Evolutionary conservation across 2,329 filamentous ascomycete genomes (phyloP).

Genomic region (Hymenoscyphus albidus): DNA sequence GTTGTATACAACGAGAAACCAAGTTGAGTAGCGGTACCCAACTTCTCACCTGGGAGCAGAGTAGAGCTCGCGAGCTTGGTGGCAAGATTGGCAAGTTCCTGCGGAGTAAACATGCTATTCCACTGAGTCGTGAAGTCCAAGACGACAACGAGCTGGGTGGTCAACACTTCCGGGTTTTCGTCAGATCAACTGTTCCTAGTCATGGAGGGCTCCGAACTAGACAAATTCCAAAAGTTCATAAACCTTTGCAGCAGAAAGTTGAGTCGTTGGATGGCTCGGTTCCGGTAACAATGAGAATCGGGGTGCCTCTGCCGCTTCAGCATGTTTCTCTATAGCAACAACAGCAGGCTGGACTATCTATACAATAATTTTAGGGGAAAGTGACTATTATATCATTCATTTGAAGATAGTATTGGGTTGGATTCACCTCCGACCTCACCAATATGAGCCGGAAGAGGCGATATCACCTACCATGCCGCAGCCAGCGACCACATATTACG

Average conservation of each 20-base stretch:
- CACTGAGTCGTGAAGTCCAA: slow-evolving; percentile 1
- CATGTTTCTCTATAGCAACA: not conserved
- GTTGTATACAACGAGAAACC: not conserved
- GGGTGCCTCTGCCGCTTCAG: not conserved
- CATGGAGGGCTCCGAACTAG: not conserved
- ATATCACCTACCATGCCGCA: too few species aligned
- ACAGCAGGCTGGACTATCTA: not conserved
- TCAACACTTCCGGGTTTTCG: not conserved
- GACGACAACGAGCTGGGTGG: slow-evolving; percentile 3
- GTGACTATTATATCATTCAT: too few species aligned
- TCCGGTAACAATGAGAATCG: not conserved
- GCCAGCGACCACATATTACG: too few species aligned
- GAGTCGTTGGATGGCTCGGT: not conserved
- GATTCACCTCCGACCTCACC: too few species aligned
- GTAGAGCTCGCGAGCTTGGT: not conserved
- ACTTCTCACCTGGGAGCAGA: not conserved
- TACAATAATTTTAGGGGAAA: not conserved
- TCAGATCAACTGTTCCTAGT: slow-evolving; percentile 2
- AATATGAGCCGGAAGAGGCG: too few species aligned
- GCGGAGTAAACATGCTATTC: not conserved
- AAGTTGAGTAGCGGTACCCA: not conserved
- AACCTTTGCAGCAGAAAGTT: not conserved
- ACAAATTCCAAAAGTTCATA: not conserved
- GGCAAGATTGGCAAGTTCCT: slow-evolving; percentile 1
- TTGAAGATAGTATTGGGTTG: too few species aligned